Evolutionary conservation across 192 early-diverging fungal species (phyloP).

Genomic region (Dispira parvispora): DNA sequence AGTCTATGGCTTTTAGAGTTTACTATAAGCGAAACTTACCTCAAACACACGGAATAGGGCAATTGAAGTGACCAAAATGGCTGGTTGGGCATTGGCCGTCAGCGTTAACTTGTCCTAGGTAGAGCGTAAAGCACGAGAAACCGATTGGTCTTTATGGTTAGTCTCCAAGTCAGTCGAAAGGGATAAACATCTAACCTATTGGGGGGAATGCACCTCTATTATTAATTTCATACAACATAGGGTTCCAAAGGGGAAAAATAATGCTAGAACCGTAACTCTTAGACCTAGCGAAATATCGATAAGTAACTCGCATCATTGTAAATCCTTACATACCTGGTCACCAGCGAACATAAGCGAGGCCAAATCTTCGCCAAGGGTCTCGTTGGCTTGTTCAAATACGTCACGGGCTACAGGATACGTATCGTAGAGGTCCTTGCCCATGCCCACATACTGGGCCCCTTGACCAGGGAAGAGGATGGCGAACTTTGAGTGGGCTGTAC

Average conservation of each 20-base stretch:
- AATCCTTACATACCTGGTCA: slow-evolving; percentile 28
- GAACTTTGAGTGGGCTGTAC: not conserved
- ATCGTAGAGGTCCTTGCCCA: slow-evolving; percentile 79
- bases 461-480: slow-evolving; percentile 30
- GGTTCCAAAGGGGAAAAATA: too few species aligned
- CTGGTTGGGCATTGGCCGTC: slow-evolving; percentile 76
- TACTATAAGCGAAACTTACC: not conserved
- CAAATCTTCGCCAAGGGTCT: slow-evolving; percentile 52
- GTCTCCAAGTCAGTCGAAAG: too few species aligned
- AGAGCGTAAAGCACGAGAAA: not conserved
- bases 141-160: too few species aligned
- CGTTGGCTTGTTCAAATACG: slow-evolving; percentile 84
- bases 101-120: slow-evolving; percentile 29
- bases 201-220: too few species aligned
- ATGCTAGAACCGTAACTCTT: too few species aligned
- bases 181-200: too few species aligned
- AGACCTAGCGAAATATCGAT: too few species aligned
- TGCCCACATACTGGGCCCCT: slow-evolving; percentile 76
- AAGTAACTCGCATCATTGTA: too few species aligned
- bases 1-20: too few species aligned
- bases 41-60: slow-evolving; percentile 74
- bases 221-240: too few species aligned
- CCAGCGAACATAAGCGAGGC: slow-evolving; percentile 79
- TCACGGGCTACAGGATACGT: slow-evolving; percentile 50
- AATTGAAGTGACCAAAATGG: slow-evolving; percentile 79